phyloP scores from a whole-genome alignment of 345 rosid genomes.

The Cardamine chenopodiifolia region DNA sequence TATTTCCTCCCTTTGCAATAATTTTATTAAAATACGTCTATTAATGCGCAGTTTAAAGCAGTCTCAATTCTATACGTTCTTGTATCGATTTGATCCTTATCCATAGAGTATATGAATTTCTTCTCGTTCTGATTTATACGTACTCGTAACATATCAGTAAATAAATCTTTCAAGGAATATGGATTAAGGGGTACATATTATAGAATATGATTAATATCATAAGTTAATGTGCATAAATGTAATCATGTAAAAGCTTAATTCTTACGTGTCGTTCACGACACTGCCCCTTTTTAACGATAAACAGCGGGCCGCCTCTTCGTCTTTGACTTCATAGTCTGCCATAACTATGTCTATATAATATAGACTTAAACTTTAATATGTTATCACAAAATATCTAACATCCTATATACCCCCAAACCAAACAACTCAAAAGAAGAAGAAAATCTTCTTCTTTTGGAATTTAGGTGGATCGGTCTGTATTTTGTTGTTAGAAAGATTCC shows the following conservation, averaged over 20 bases:
- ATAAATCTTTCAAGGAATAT: too few species aligned
- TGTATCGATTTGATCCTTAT: slow-evolving; percentile 4
- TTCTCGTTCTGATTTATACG: background rate
- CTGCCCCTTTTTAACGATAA: slow-evolving; percentile 15
- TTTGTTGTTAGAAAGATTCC: background rate
- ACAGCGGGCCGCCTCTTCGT: slow-evolving; percentile 44
- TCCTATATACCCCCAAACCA: background rate
- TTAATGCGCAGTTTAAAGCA: background rate
- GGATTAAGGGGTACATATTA: too few species aligned
- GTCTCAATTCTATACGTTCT: background rate
- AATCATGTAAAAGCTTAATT: slow-evolving; percentile 1
- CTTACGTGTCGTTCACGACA: slow-evolving; percentile 47
- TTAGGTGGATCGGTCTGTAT: slow-evolving; percentile 13
- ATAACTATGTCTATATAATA: slow-evolving; percentile 38
- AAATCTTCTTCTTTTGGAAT: background rate
- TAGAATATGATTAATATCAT: too few species aligned
- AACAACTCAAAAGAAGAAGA: background rate
- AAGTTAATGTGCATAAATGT: background rate
- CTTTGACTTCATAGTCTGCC: slow-evolving; percentile 42
- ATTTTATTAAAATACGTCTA: background rate
- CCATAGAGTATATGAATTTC: background rate
- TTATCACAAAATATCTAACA: slow-evolving; percentile 25
- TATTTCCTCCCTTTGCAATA: background rate
- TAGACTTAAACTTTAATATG: background rate
- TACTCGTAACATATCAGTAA: background rate